Evolutionary conservation across 2,329 filamentous ascomycete species (phyloP).

Genomic region (Microsporum canis): DNA sequence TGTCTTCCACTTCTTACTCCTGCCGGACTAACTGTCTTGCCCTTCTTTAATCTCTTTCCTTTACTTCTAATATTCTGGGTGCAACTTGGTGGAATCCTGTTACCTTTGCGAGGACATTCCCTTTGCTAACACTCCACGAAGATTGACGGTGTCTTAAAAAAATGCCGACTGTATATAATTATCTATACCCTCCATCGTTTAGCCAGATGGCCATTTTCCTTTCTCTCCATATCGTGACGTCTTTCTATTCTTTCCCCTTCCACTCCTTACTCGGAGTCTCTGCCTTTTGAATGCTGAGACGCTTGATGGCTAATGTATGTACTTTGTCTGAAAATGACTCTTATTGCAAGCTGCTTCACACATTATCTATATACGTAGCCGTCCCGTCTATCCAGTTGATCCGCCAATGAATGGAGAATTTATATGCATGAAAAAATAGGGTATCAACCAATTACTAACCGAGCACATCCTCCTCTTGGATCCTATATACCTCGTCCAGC

Average conservation of each 20-base stretch:
- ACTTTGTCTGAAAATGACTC: neutral
- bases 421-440: neutral
- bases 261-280: neutral
- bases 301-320: neutral
- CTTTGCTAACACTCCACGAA: neutral
- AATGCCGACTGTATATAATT: neutral
- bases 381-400: neutral
- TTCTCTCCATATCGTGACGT: neutral
- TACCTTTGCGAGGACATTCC: neutral
- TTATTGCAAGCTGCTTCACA: neutral
- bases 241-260: neutral
- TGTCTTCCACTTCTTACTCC: neutral
- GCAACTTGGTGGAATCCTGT: neutral
- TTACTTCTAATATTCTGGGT: neutral
- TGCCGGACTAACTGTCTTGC: neutral
- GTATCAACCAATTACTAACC: neutral
- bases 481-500: constrained; percentile 32
- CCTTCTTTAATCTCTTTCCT: neutral
- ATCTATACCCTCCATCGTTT: neutral
- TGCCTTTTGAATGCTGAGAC: neutral
- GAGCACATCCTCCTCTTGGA: constrained; percentile 26
- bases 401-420: neutral
- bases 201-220: neutral
- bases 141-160: neutral
- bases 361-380: neutral